phyloP scores from a whole-genome alignment of 106 monocot genomes.

The Vanilla planifolia region DNA sequence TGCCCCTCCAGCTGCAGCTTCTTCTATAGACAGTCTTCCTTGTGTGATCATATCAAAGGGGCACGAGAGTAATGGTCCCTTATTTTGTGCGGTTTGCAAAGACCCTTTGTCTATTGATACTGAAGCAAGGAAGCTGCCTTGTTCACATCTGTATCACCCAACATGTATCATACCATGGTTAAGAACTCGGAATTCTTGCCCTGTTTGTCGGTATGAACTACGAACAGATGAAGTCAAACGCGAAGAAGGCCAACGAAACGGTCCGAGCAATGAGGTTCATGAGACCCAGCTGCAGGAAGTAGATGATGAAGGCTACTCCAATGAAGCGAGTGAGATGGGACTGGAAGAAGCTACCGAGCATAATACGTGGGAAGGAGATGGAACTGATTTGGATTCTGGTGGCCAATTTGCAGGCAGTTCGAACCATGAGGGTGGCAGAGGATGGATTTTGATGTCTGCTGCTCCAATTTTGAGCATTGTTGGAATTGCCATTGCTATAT shows the following conservation, averaged over 20 bases:
- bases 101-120: slow-evolving; percentile 30
- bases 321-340: slow-evolving; percentile 17
- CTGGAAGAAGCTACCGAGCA: slow-evolving; percentile 15
- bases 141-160: slow-evolving; percentile 71
- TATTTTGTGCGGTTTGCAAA: slow-evolving; percentile 85
- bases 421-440: slow-evolving; percentile 14
- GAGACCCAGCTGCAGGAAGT: slow-evolving; percentile 14
- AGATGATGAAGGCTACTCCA: slow-evolving; percentile 26
- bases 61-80: slow-evolving; percentile 43
- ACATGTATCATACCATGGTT: slow-evolving; percentile 85
- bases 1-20: slow-evolving; percentile 60
- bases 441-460: slow-evolving; percentile 64
- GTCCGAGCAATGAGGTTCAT: background rate
- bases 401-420: slow-evolving; percentile 9
- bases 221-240: slow-evolving; percentile 81
- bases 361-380: background rate
- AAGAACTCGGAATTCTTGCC: slow-evolving; percentile 77
- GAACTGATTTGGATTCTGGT: slow-evolving; percentile 4
- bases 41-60: slow-evolving; percentile 41
- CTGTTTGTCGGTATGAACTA: slow-evolving; percentile 82
- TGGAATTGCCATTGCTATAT: slow-evolving; percentile 60
- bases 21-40: slow-evolving; percentile 47
- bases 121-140: slow-evolving; percentile 62
- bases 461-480: slow-evolving; percentile 76
- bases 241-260: slow-evolving; percentile 41